Base-by-base conservation (phyloP, 495 filamentous ascomycete species). In the Tuber borchii region DNA sequence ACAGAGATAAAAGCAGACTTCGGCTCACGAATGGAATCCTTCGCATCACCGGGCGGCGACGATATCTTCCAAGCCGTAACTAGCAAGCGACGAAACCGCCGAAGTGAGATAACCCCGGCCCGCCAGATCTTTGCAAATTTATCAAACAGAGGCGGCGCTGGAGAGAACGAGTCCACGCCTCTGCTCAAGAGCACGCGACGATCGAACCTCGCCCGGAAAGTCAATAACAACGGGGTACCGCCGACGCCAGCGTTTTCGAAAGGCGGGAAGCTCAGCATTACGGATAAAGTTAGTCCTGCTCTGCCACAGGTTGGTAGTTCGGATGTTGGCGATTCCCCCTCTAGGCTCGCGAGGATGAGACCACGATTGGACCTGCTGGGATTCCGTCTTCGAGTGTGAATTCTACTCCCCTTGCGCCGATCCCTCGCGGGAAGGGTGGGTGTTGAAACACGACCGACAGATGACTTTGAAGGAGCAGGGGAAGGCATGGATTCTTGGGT, bases 401-500 rank as follows among this genome's bases (percentile, higher is more conserved):
- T 81, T 97, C 93, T 82, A 97, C 95, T 34, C 96, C 95, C 20
- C 82, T 95, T 77, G 90, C 90, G 2, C 84, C 88, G 65, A 85
- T 92, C 65, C 87, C 91, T 22, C 87, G 89, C 77, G 88, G 81
- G 6, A 74, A 75, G 43, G 71, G 87, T 68, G 91, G 89, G 88
- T 91, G 2, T 83, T 97, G 43, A 88, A 91, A 56, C 88, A 91
- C 69, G 88, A 91, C 77, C 93, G 93, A 26, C 96, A 97, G 78
- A 87, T 96, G 80, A 95, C 94, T 7, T 85, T 99, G 71, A 90
- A 93, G 69, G 95, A 99, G 81, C 95, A 99, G 84, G 96, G 97
- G 81, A 92, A 93, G 78, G 92, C 95, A 79, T 80, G 86, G 74
- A 45, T 65, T 44, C 5, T 51, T 65, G 48, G 44, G 44, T 34